Evolutionary conservation across 2,329 filamentous ascomycete species (phyloP), one percentile per base, ranked within the genome.

Genomic region (Fusarium torulosum): DNA sequence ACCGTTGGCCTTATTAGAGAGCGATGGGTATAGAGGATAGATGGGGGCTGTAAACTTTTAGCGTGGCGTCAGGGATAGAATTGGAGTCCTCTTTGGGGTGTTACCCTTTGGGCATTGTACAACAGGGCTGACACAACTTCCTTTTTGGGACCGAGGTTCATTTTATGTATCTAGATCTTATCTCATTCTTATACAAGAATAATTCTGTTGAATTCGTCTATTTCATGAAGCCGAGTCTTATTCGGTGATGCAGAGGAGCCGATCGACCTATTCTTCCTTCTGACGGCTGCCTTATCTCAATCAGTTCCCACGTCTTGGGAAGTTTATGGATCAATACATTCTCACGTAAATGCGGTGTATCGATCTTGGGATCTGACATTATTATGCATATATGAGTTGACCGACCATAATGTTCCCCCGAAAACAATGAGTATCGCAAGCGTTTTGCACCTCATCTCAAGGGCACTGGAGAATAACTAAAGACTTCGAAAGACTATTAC

Each of bases 381-480:
- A 31, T 29, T 50, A 13, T 29, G 27, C 11, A 13, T 29, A 29
- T 8, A 25, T 31, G 6, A 11, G 6, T 33, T 10, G 7, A 15
- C 8, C 19, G 1, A 40, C 19, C 35, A 50, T 8, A 4, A 59
- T 65, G 53, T 21, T 43, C 29, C 3, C 42, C 53, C 19, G 53
- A 57, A 21, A 65, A 67, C 14, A 51, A 63, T 13, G 70, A 72
- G 37, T 70, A 71, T 45, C 65, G 33, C 27, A 72, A 66, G 15
- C 67, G 71, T 40, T 44, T 69, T 21, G 50, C 54, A 13, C 64
- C 57, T 6, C 69, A 63, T 19, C 50, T 67, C 3, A 21, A 53
- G 7, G 62, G 53, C 9, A 71, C 70, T 17, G 62, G 62, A 7
- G 47, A 44, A 40, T 69, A 70, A 70, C 25, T 72, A 10, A 46